Evolutionary conservation across 192 early-diverging fungal species (phyloP).

Genomic region (Coemansia sp.): DNA sequence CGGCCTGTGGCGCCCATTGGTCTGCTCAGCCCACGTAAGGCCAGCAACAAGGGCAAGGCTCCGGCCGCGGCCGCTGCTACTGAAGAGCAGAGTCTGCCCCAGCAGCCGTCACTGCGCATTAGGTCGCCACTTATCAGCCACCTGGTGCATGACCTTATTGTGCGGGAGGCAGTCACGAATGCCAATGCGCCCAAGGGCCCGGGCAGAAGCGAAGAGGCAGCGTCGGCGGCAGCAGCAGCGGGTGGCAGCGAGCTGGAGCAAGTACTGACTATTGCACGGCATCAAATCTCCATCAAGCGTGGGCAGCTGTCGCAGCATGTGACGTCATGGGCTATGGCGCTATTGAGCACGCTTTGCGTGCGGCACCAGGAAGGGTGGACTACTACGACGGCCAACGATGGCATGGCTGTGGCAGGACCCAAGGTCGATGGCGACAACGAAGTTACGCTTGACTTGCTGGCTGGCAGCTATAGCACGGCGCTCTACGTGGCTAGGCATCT

Average conservation of each 20-base stretch:
- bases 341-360: constrained; percentile 57
- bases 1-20: constrained; percentile 13
- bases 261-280: constrained; percentile 30
- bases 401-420: not conserved
- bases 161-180: constrained; percentile 44
- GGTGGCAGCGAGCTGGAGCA: constrained; percentile 22
- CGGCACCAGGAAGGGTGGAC: constrained; percentile 46
- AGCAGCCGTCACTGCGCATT: constrained; percentile 21
- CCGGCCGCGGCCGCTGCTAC: constrained; percentile 7
- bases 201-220: constrained; percentile 12
- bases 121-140: constrained; percentile 51
- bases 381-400: constrained; percentile 16
- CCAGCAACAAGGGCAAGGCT: constrained; percentile 30
- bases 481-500: constrained; percentile 40
- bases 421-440: constrained; percentile 2
- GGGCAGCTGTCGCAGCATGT: constrained; percentile 55
- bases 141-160: constrained; percentile 49
- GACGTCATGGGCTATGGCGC: constrained; percentile 67
- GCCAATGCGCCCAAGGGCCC: constrained; percentile 25
- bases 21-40: constrained; percentile 37
- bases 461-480: constrained; percentile 32
- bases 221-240: not conserved
- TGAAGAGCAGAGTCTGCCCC: constrained; percentile 7
- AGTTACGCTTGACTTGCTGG: constrained; percentile 29
- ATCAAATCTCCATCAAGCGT: constrained; percentile 54